Conservation (phyloP, 257 asterid species). For the Fraxinus anomala region DNA sequence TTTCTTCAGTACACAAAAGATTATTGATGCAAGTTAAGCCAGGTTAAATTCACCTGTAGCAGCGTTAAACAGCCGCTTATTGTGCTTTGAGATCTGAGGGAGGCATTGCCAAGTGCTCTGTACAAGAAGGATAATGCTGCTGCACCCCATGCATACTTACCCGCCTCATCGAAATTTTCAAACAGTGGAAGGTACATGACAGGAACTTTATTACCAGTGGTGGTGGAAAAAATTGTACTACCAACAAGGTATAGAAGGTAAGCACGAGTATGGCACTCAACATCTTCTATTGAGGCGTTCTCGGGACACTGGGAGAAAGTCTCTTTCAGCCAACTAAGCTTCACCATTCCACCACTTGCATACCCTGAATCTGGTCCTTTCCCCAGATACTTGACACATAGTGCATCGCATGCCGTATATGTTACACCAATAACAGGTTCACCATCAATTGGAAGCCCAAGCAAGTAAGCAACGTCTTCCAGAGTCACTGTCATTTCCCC, state of each 20-base stretch:
- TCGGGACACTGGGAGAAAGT: constrained; percentile 72
- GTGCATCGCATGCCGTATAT: constrained; percentile 62
- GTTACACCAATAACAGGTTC: constrained; percentile 94
- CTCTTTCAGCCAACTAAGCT: constrained; percentile 97
- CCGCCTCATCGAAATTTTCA: constrained; percentile 86
- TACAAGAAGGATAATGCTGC: constrained; percentile 87
- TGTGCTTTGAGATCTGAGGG: constrained; percentile 91
- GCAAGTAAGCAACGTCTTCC: constrained; percentile 89
- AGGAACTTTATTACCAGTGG: constrained; percentile 96
- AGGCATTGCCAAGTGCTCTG: constrained; percentile 95
- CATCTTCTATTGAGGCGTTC: constrained; percentile 67
- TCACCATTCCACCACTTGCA: constrained; percentile 80
- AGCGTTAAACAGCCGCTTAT: constrained; percentile 91
- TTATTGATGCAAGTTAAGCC: background rate
- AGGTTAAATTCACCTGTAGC: constrained; percentile 65
- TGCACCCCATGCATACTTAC: constrained; percentile 97
- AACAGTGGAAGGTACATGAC: constrained; percentile 95
- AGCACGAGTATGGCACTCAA: constrained; percentile 78
- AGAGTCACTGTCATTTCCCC: constrained; percentile 96
- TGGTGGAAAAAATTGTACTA: constrained; percentile 89
- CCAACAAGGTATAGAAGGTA: constrained; percentile 94
- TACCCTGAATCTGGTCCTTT: constrained; percentile 48
- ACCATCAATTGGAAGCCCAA: constrained; percentile 91
- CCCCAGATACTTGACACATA: constrained; percentile 46
- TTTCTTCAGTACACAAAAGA: background rate